phyloP scores from a whole-genome alignment of 1,139 yeast genomes.

The Yamadazyma friedrichii region DNA sequence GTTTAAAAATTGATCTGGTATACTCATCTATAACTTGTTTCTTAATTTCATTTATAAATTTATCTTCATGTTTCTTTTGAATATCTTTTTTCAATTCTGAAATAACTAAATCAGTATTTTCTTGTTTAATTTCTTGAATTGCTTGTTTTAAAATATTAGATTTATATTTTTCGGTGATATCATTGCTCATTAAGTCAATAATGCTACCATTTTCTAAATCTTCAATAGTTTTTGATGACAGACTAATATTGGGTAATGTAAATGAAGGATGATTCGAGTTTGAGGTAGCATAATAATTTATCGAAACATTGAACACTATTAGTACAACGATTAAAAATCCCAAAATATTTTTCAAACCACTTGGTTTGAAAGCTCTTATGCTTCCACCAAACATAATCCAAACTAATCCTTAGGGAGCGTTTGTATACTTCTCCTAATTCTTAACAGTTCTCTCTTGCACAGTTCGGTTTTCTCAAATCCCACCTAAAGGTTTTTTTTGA shows the following conservation, averaged over 20 bases:
- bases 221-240: neutral
- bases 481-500: too few species aligned
- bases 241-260: neutral
- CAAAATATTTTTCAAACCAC: too few species aligned
- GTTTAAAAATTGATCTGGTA: conserved; percentile 21
- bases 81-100: conserved; percentile 15
- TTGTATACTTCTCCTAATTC: too few species aligned
- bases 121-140: conserved; percentile 10
- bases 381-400: too few species aligned
- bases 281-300: too few species aligned
- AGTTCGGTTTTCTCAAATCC: too few species aligned
- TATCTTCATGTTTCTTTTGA: conserved; percentile 12
- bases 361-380: too few species aligned
- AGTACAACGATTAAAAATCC: too few species aligned
- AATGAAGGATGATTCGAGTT: neutral
- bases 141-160: conserved; percentile 8
- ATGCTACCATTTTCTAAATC: conserved; percentile 5
- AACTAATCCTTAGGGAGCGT: too few species aligned
- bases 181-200: conserved; percentile 2
- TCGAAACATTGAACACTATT: too few species aligned
- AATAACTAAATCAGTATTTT: conserved; percentile 9
- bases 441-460: too few species aligned
- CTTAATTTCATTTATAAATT: conserved; percentile 11
- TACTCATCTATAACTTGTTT: conserved; percentile 17
- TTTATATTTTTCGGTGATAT: conserved; percentile 1